Conservation (phyloP, 306 rosid genomes). For the Prunus fruticosa region DNA sequence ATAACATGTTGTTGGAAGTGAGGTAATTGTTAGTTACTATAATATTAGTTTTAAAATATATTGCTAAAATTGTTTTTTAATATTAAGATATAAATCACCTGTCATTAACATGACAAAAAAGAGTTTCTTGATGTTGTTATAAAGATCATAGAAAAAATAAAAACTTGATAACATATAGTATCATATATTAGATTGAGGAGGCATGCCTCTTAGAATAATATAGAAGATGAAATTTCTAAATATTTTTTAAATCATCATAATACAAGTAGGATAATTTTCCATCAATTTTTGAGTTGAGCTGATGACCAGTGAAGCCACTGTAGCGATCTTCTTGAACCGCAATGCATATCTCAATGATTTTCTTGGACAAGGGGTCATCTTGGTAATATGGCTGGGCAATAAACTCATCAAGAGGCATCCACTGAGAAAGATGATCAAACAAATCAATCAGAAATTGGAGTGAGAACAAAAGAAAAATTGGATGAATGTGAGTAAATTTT, state of each 20-base stretch:
- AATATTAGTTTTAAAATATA: too few species aligned
- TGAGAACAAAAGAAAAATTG: background rate
- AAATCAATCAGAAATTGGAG: background rate
- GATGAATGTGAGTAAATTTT: background rate
- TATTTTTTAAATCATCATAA: background rate
- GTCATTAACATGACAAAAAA: too few species aligned
- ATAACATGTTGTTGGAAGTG: too few species aligned
- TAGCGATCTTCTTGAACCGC: conserved; percentile 27
- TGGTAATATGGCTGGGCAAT: conserved; percentile 21
- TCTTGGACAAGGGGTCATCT: conserved; percentile 37
- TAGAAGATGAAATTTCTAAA: background rate
- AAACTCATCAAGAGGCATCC: conserved; percentile 36
- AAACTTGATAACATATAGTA: background rate
- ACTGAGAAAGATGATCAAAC: conserved; percentile 10
- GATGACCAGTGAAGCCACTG: conserved; percentile 30
- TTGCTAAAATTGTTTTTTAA: too few species aligned
- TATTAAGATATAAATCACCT: too few species aligned
- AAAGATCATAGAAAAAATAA: too few species aligned
- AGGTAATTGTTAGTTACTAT: too few species aligned
- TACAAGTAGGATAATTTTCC: conserved; percentile 24
- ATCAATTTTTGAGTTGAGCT: conserved; percentile 32
- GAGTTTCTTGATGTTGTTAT: too few species aligned
- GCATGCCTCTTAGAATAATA: background rate
- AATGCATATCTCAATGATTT: conserved; percentile 25
- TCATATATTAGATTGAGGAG: background rate